Evolutionary conservation across 139 green algal genomes (phyloP).

Genomic region (Chlamydomonas sp.): DNA sequence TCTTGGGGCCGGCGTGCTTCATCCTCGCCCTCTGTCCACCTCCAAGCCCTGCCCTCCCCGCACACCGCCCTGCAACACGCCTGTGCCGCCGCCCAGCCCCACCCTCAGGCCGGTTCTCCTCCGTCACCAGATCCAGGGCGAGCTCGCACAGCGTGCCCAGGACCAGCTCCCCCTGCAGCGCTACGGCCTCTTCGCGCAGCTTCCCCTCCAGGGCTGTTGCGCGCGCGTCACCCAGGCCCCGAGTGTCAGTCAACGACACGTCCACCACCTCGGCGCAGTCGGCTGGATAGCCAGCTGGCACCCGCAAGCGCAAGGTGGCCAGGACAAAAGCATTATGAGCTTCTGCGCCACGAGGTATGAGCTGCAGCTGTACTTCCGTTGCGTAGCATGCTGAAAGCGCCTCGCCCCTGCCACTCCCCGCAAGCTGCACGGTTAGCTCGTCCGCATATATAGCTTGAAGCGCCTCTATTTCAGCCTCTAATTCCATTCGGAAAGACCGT

Average conservation of each 20-base stretch:
- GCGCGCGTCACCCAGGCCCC: constrained; percentile 15
- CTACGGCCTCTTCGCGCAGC: not conserved
- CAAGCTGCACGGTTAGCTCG: not conserved
- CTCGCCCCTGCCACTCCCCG: not conserved
- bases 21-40: not conserved
- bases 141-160: constrained; percentile 10
- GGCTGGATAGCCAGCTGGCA: not conserved
- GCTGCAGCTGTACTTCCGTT: not conserved
- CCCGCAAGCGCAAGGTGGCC: not conserved
- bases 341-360: not conserved
- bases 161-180: constrained; percentile 16
- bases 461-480: not conserved
- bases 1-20: not conserved
- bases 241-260: not conserved
- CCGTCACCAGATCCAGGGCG: constrained; percentile 20
- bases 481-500: no score
- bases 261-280: not conserved
- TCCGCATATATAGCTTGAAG: not conserved
- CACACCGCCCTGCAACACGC: not conserved
- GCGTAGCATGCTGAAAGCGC: no score
- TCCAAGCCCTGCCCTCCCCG: not conserved
- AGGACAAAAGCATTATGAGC: not conserved
- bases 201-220: not conserved
- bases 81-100: not conserved
- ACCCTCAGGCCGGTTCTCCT: constrained; percentile 28